A percentile compares a stretch with the other conserved stretches of the same genome.
phyloP scores from a whole-genome alignment of 2,329 filamentous ascomycete species.

The Ophidiomyces ophidiicola region DNA sequence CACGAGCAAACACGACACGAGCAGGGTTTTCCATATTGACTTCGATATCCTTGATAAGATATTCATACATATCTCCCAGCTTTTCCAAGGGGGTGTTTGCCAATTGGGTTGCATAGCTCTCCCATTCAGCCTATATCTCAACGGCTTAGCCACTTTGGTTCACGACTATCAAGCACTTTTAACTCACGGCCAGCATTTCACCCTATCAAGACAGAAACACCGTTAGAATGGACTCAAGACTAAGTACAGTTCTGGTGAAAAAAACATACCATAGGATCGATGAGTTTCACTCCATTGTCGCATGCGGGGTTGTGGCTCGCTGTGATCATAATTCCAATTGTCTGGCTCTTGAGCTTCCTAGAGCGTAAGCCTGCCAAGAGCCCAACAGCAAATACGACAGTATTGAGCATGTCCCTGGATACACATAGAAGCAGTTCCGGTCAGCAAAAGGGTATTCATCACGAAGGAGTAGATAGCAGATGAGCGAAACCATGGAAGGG shows the following conservation, averaged over 20 bases:
- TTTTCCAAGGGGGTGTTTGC: conserved; percentile 73
- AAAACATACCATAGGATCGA: conserved; percentile 67
- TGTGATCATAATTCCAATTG: conserved; percentile 93
- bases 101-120: conserved; percentile 72
- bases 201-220: conserved; percentile 40
- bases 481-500: conserved; percentile 15
- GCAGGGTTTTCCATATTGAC: conserved; percentile 59
- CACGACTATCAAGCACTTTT: neutral
- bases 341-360: conserved; percentile 75
- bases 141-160: conserved; percentile 5
- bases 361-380: conserved; percentile 80
- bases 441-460: conserved; percentile 20
- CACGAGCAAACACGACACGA: conserved; percentile 77
- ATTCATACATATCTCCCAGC: conserved; percentile 63
- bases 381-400: conserved; percentile 84
- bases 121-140: conserved; percentile 60
- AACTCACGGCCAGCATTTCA: conserved; percentile 79
- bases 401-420: conserved; percentile 64
- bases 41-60: conserved; percentile 61
- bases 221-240: conserved; percentile 12
- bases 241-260: neutral
- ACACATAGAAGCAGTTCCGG: conserved; percentile 19
- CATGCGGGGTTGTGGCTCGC: conserved; percentile 82
- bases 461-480: conserved; percentile 16
- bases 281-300: conserved; percentile 89